These are phyloP conservation scores for Leucosporidium creatinivorum DNA, from an alignment of 768 basidiomycete genomes.

Conservation along the genomic window DNA sequence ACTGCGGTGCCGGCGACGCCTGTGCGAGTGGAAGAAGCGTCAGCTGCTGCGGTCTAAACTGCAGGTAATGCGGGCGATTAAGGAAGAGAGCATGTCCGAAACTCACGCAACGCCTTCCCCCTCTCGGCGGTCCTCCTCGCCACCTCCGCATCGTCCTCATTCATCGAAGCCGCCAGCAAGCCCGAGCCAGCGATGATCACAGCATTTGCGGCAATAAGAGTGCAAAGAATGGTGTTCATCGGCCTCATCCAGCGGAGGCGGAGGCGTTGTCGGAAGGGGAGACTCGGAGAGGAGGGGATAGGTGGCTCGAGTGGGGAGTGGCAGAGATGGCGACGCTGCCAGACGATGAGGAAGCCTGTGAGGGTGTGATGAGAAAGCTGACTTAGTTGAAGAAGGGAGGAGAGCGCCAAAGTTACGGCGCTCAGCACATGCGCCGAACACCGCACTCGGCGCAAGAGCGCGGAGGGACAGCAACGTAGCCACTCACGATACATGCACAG, in stretches of 20 bases:
- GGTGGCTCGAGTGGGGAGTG: conserved; percentile 28
- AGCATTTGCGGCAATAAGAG: conserved; percentile 18
- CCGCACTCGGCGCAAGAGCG: too few relatives aligned
- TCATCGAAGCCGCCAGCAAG: background rate
- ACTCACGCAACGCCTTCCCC: conserved; percentile 1
- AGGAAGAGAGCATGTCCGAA: too few relatives aligned
- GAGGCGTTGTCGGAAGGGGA: conserved; percentile 13
- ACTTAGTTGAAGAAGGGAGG: background rate
- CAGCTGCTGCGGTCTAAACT: too few relatives aligned
- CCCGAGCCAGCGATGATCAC: conserved; percentile 3
- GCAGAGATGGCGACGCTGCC: conserved; percentile 23
- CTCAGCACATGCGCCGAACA: background rate
- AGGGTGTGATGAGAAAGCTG: too few relatives aligned
- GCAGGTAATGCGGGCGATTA: background rate
- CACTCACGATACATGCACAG: conserved; percentile 27
- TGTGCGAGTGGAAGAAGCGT: background rate
- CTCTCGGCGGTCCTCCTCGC: background rate
- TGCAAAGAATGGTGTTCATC: conserved; percentile 18
- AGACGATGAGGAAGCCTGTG: conserved; percentile 30
- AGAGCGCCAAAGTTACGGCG: background rate
- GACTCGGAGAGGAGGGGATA: conserved; percentile 10
- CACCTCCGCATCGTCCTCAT: conserved; percentile 4
- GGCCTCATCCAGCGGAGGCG: conserved; percentile 9
- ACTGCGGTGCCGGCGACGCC: conserved; percentile 4
- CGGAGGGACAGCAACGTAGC: too few relatives aligned